Base-by-base conservation (phyloP, 2,329 filamentous ascomycete species). In the Penicillium sp. region DNA sequence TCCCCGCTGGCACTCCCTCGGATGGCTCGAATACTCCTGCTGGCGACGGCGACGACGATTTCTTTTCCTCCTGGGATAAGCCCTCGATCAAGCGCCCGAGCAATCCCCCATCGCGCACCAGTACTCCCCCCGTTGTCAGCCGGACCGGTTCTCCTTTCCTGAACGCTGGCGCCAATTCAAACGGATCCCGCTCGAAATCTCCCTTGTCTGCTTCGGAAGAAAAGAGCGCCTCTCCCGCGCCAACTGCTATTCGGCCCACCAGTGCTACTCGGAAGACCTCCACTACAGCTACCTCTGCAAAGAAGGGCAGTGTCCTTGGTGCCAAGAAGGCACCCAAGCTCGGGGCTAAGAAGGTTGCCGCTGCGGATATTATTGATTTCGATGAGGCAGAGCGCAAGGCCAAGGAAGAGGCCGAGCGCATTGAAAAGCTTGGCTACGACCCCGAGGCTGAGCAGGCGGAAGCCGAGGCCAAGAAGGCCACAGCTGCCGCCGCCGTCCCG, bases 1-100 rank as follows among this genome's bases (percentile, higher is more conserved):
- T 84, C 33, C 77, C 79, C 55, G 81, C 83, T 61, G 83, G 86
- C 52, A 80, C 79, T 25, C 79, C 83, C 49, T 79, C 78, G 53
- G 88, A 91, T 59, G 87, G 85, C 64, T 81, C 86, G 38, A 86
- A 83, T 64, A 96, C 91, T 12, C 90, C 93, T n/a, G 84, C 89
- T 45, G 89, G 87, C 65, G 92, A 96, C 66, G 82, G 85, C 23
- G 87, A 89, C 21, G 93, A 97, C 70, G 94, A 97, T 74, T 99
- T 99, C 82, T 99, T 99, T 79, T 96, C 93, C 10, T 97, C 92
- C 0, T 99, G 93, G 94, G 94, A 97, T 72, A 97, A 97, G 80
- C 94, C 94, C 23, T 86, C 92, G 5, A 96, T 99, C 78, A 99
- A 97, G 83, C 88, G 92, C 68, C 93, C 93, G 36, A 97, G 91